Percentiles rank a stretch among this genome's conserved stretches.
These are phyloP conservation scores for Metschnikowia amazonensis DNA, from an alignment of 805 yeast genomes.

Conservation along the genomic window DNA sequence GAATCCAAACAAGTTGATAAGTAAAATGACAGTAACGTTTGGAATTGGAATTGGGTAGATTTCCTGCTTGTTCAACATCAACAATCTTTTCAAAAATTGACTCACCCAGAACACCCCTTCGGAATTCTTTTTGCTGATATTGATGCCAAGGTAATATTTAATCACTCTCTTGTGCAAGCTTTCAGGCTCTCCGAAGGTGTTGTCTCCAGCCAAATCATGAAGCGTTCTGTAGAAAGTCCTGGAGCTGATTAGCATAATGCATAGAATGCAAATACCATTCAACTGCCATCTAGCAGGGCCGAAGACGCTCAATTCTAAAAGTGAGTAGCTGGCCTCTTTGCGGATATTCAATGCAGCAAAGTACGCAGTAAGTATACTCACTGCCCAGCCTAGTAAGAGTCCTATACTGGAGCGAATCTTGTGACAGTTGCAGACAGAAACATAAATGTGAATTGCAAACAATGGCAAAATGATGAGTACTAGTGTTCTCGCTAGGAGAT, in stretches of 20 bases:
- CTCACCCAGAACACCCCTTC: constrained; percentile 14
- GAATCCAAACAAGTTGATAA: constrained; percentile 20
- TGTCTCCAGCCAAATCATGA: constrained; percentile 26
- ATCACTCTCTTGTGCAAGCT: constrained; percentile 26
- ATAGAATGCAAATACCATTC: constrained; percentile 21
- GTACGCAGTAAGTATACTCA: constrained; percentile 23
- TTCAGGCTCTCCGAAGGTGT: constrained; percentile 17
- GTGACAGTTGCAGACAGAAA: constrained; percentile 32
- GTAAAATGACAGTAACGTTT: constrained; percentile 21
- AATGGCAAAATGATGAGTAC: neutral
- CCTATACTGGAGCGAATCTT: constrained; percentile 35
- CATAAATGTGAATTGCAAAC: constrained; percentile 15
- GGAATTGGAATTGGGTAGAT: constrained; percentile 20
- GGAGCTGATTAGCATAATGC: constrained; percentile 28
- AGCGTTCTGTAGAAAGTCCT: constrained; percentile 28
- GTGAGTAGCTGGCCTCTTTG: constrained; percentile 22
- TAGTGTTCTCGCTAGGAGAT: neutral
- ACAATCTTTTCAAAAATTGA: constrained; percentile 9
- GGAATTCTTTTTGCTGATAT: constrained; percentile 17
- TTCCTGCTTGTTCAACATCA: constrained; percentile 9
- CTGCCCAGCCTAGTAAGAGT: constrained; percentile 34
- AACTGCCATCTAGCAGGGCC: constrained; percentile 18
- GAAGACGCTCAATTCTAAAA: constrained; percentile 1
- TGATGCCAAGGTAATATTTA: constrained; percentile 28
- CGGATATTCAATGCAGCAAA: constrained; percentile 27